Conservation (phyloP, 2,329 filamentous ascomycete genomes). For the Cryoendolithus antarcticus region DNA sequence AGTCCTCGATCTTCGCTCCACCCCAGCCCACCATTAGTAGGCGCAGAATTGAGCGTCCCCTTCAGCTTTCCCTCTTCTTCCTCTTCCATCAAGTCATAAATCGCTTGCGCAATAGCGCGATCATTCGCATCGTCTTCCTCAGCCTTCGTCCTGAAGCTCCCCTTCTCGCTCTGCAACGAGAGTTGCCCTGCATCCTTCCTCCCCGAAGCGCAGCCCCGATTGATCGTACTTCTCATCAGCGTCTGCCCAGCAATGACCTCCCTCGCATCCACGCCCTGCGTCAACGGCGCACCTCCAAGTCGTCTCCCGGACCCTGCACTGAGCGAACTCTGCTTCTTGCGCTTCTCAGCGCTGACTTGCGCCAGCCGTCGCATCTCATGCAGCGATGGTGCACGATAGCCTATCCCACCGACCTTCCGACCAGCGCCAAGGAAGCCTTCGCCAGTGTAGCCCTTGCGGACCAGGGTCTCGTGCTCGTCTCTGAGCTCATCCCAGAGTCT, state of each 20-base stretch:
- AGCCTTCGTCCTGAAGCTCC: constrained; percentile 70
- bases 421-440: constrained; percentile 76
- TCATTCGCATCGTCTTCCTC: constrained; percentile 87
- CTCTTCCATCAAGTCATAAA: constrained; percentile 78
- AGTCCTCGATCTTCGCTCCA: constrained; percentile 27
- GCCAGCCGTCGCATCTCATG: constrained; percentile 66
- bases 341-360: constrained; percentile 55
- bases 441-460: constrained; percentile 75
- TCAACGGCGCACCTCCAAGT: constrained; percentile 51
- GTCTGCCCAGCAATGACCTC: constrained; percentile 60
- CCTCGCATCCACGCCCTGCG: constrained; percentile 56
- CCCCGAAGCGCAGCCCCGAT: constrained; percentile 64
- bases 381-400: constrained; percentile 45
- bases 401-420: constrained; percentile 55
- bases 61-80: constrained; percentile 45
- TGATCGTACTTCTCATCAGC: constrained; percentile 50
- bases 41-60: constrained; percentile 44
- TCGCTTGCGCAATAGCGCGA: constrained; percentile 68
- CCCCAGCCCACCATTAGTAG: constrained; percentile 32
- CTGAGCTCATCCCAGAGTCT: constrained; percentile 80
- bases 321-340: constrained; percentile 34
- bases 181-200: constrained; percentile 55
- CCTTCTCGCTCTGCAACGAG: constrained; percentile 51
- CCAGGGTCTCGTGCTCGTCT: constrained; percentile 66
- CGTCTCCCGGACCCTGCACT: constrained; percentile 54